phyloP scores from a whole-genome alignment of 2,329 filamentous ascomycete genomes.

The Cytospora piceae region DNA sequence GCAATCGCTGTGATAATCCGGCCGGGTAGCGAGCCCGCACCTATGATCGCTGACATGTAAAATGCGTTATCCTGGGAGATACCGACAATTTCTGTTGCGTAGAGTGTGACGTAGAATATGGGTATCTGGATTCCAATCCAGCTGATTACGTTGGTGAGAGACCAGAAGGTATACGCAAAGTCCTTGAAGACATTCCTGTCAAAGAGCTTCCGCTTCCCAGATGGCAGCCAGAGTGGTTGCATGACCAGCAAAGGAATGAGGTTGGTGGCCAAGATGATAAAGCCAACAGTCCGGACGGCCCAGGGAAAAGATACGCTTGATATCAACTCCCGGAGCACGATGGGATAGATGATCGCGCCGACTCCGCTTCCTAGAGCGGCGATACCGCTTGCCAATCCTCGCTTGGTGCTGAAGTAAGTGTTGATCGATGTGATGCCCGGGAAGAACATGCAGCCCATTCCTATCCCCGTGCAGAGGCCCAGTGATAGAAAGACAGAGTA shows the following conservation, averaged over 20 bases:
- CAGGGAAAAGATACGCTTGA: constrained; percentile 41
- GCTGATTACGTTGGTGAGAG: constrained; percentile 44
- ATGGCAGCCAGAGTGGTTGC: constrained; percentile 41
- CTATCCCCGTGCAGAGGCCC: constrained; percentile 4
- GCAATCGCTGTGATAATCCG: constrained; percentile 44
- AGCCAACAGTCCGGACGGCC: constrained; percentile 54
- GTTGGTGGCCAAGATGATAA: constrained; percentile 41
- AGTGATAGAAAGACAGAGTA: constrained; percentile 1
- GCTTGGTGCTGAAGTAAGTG: constrained; percentile 1
- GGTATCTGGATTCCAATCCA: constrained; percentile 39
- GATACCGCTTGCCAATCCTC: neutral
- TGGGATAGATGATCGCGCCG: constrained; percentile 50
- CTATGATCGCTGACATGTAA: constrained; percentile 48
- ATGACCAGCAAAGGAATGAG: constrained; percentile 36
- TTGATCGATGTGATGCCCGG: constrained; percentile 1
- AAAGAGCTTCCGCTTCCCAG: constrained; percentile 41
- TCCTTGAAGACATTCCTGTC: constrained; percentile 46
- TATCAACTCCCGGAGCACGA: constrained; percentile 44
- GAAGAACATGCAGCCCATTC: constrained; percentile 7
- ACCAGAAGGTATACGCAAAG: constrained; percentile 39
- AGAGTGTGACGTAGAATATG: constrained; percentile 39
- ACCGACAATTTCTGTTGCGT: constrained; percentile 7
- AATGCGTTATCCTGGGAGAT: constrained; percentile 41
- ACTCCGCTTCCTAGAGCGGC: constrained; percentile 39
- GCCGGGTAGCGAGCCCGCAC: constrained; percentile 46